These are phyloP conservation scores for Furcasterigmium sp. DNA, from an alignment of 2,329 filamentous ascomycete species.

Conservation along the genomic window DNA sequence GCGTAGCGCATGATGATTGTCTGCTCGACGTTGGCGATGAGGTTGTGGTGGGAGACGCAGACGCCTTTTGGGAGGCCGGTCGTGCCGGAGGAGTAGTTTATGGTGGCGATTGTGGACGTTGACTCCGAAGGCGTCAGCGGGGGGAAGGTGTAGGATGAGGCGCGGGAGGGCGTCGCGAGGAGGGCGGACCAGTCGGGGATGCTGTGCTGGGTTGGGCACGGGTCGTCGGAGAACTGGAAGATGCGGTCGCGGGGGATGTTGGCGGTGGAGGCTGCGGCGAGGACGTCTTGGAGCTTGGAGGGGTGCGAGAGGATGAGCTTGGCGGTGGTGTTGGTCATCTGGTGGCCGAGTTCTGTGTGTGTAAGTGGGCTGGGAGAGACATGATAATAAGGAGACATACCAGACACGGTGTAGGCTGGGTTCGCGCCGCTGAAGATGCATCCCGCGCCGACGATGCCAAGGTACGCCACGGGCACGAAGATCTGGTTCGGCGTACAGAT, in stretches of 20 bases:
- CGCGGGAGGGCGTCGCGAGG: constrained; percentile 24
- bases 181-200: constrained; percentile 36
- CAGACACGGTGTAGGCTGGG: constrained; percentile 42
- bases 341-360: constrained; percentile 40
- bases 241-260: constrained; percentile 35
- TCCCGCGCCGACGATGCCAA: constrained; percentile 47
- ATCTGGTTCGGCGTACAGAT: constrained; percentile 50
- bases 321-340: constrained; percentile 45
- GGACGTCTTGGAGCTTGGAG: constrained; percentile 31
- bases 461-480: constrained; percentile 47
- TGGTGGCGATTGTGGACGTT: constrained; percentile 28
- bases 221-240: constrained; percentile 41
- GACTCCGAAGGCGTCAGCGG: constrained; percentile 28
- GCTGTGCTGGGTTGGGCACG: constrained; percentile 20
- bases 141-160: constrained; percentile 34
- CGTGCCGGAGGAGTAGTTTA: constrained; percentile 47
- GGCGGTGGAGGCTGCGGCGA: constrained; percentile 35
- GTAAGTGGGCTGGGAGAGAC: neutral
- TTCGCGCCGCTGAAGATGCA: constrained; percentile 51
- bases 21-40: constrained; percentile 45
- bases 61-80: constrained; percentile 48
- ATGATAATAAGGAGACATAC: constrained; percentile 19
- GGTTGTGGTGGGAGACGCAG: constrained; percentile 41
- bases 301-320: constrained; percentile 45
- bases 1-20: constrained; percentile 38